These are phyloP conservation scores for Porodaedalea pini DNA, from an alignment of 1,284 basidiomycete species.

Conservation along the genomic window DNA sequence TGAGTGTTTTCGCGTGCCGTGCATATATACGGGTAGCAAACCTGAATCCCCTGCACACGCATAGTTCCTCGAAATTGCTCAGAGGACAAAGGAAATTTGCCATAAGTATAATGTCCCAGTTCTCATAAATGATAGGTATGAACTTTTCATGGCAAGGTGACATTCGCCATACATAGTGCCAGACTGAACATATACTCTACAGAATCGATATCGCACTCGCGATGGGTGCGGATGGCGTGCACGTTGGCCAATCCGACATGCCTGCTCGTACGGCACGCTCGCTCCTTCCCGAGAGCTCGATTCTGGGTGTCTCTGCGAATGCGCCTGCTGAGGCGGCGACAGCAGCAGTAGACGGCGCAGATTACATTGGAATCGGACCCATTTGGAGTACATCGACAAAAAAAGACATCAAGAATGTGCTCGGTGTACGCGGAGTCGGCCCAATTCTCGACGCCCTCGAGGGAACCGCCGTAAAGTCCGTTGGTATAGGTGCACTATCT, in stretches of 20 bases:
- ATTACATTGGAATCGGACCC: slow-evolving; percentile 87
- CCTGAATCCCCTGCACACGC: not conserved
- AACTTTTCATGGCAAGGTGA: not conserved
- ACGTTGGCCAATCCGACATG: slow-evolving; percentile 92
- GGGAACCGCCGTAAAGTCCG: slow-evolving; percentile 61
- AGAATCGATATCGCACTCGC: slow-evolving; percentile 85
- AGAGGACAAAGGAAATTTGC: slow-evolving; percentile 69
- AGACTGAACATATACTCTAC: not conserved
- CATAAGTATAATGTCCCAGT: slow-evolving; percentile 80
- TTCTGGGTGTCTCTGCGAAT: slow-evolving; percentile 84
- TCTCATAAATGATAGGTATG: slow-evolving; percentile 75
- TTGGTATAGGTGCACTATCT: slow-evolving; percentile 71
- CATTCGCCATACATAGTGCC: not conserved
- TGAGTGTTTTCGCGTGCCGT: slow-evolving; percentile 31
- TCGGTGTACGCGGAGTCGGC: slow-evolving; percentile 67
- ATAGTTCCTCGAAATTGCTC: slow-evolving; percentile 80
- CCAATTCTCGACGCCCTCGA: slow-evolving; percentile 61
- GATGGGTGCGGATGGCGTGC: slow-evolving; percentile 75
- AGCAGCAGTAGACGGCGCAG: slow-evolving; percentile 59
- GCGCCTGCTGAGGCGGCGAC: slow-evolving; percentile 58
- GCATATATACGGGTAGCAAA: slow-evolving; percentile 21
- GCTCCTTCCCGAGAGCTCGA: slow-evolving; percentile 65
- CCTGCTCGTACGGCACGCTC: slow-evolving; percentile 65
- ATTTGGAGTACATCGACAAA: slow-evolving; percentile 77
- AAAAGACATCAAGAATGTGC: slow-evolving; percentile 52